Conservation (phyloP, 345 rosid species). For the Psidium guajava region DNA sequence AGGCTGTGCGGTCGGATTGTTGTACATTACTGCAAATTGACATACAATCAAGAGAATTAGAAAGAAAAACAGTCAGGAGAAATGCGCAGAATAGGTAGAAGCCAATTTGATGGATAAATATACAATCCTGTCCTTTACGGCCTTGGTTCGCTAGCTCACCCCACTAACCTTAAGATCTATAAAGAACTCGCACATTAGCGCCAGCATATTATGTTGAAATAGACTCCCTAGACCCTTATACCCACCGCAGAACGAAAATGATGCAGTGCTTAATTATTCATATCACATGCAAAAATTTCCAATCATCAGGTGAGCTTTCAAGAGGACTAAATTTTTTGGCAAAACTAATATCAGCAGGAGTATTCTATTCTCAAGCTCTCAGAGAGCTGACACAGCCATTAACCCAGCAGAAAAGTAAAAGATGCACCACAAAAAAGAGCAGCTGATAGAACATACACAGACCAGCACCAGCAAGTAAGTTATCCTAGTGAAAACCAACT, state of each 20-base stretch:
- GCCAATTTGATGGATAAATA: neutral
- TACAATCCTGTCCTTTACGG: neutral
- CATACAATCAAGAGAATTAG: neutral
- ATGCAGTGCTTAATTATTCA: neutral
- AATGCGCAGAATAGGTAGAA: neutral
- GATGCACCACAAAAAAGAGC: neutral
- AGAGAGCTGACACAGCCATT: neutral
- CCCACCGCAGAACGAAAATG: neutral
- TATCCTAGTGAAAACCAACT: neutral
- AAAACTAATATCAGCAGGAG: neutral
- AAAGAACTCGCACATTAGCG: neutral
- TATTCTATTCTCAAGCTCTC: neutral
- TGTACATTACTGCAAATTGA: constrained; percentile 54
- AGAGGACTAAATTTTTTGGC: neutral
- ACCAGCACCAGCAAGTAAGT: neutral
- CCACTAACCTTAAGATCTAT: neutral
- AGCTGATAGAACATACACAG: neutral
- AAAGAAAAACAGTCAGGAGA: neutral
- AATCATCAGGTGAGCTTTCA: neutral
- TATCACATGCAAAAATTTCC: neutral
- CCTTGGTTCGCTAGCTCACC: neutral
- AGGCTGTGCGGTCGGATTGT: constrained; percentile 54
- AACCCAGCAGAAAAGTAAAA: neutral
- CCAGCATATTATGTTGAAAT: neutral
- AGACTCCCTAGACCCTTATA: neutral